Evolutionary conservation across 768 basidiomycete species (phyloP).

Genomic region (Leccinum rimulosum): DNA sequence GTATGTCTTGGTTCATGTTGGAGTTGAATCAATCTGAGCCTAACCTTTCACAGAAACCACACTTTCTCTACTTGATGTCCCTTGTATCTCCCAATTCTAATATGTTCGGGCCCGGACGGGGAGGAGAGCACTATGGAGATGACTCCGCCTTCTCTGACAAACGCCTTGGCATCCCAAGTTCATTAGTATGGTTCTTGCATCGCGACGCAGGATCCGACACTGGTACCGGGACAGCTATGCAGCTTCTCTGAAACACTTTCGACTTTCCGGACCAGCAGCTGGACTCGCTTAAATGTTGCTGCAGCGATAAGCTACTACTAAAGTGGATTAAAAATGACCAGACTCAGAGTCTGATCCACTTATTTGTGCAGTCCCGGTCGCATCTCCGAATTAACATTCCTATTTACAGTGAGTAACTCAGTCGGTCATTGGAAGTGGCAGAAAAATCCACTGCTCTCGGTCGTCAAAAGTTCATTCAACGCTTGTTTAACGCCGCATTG

Average conservation of each 20-base stretch:
- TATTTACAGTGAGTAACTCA: neutral
- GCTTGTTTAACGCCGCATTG: neutral
- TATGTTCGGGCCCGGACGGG: neutral
- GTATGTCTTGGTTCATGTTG: neutral
- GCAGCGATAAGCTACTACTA: neutral
- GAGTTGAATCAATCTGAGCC: no score
- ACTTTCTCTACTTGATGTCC: neutral
- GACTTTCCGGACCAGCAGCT: neutral
- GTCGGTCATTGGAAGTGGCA: neutral
- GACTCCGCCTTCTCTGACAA: neutral
- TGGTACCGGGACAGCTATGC: neutral
- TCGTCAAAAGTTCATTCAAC: neutral
- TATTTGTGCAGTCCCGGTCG: neutral
- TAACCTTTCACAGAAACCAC: neutral
- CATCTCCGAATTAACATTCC: neutral
- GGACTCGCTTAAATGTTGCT: neutral
- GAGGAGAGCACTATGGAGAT: neutral
- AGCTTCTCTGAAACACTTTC: neutral
- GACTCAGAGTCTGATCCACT: neutral
- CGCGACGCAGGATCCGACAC: neutral
- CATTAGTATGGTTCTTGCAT: neutral
- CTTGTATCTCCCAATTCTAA: neutral
- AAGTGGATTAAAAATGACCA: neutral
- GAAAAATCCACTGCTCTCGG: neutral
- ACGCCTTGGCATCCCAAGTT: neutral